These are phyloP conservation scores for Rhodotorula mucilaginosa DNA, from an alignment of 1,284 basidiomycete species.

Conservation along the genomic window DNA sequence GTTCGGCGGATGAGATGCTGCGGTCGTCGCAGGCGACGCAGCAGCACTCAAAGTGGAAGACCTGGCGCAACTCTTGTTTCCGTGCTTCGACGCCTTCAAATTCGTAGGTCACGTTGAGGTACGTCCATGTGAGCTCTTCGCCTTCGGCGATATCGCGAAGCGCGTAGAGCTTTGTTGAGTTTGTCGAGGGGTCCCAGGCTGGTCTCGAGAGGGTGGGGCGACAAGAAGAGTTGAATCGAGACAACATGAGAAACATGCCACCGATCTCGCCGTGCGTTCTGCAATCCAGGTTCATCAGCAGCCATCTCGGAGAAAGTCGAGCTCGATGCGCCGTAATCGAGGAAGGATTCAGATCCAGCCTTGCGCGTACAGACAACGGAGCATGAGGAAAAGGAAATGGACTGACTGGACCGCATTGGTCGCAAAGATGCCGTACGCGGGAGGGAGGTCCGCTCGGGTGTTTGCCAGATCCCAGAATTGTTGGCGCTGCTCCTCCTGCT, in stretches of 20 bases:
- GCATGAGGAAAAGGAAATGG: background rate
- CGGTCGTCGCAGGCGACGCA: slow-evolving; percentile 23
- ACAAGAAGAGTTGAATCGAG: slow-evolving; percentile 42
- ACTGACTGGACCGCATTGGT: slow-evolving; percentile 41
- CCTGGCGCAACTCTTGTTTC: slow-evolving; percentile 37
- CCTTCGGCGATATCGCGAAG: slow-evolving; percentile 35
- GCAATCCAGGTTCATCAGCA: background rate
- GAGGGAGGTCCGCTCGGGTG: slow-evolving; percentile 35
- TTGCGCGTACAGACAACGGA: background rate
- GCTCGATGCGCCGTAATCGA: too few relatives aligned
- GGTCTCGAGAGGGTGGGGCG: slow-evolving; percentile 39
- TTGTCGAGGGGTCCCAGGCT: slow-evolving; percentile 26
- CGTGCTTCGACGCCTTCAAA: slow-evolving; percentile 26
- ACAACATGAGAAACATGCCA: slow-evolving; percentile 40
- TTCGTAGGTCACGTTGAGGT: slow-evolving; percentile 32
- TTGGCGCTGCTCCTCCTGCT: slow-evolving; percentile 21
- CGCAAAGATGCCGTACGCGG: slow-evolving; percentile 40
- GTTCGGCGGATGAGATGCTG: background rate
- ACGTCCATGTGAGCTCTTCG: slow-evolving; percentile 38
- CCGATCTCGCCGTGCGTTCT: slow-evolving; percentile 35
- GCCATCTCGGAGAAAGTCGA: too few relatives aligned
- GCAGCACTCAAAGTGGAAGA: slow-evolving; percentile 40
- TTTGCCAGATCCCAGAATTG: slow-evolving; percentile 39
- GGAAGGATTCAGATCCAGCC: too few relatives aligned
- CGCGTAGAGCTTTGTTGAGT: slow-evolving; percentile 24